Base-by-base conservation (phyloP, 768 basidiomycete genomes). In the Tephrocybe sp. region DNA sequence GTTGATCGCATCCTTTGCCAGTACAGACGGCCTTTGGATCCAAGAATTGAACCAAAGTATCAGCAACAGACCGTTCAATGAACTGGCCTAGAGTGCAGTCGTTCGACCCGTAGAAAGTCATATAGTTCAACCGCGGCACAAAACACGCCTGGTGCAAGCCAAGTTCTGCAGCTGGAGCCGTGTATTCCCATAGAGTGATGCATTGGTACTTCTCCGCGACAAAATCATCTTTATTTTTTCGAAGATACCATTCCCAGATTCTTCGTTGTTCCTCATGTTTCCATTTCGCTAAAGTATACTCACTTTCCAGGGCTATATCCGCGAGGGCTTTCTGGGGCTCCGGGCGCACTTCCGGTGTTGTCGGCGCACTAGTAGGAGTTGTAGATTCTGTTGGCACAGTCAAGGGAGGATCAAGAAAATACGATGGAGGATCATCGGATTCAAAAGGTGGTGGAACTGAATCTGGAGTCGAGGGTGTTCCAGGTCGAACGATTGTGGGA, bases 231-330 rank as follows among this genome's bases (percentile, higher is more conserved):
- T 72, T 63, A 62, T 94, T 92, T 68, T 92, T 89, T 44, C 89
- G 82, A 10, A 90, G 72, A 62, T 96, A 96, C 94, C 93, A 97
- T 60, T 93, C 90, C 94, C 95, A 98, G 23, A 96, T 82, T 38
- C 90, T 84, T 33, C 88, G 80, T 56, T 92, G 88, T 59, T 96
- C 92, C 58, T 87, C 86, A 49, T 94, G 89, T 57, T 86, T 85
- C 75, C 84, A 86, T 63, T 87, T 84, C 34, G 89, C 69, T 33
- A 83, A 72, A 41, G 78, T 79, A 35, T 89, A 79, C 16, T 75
- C 78, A 61, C 90, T 92, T 62, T 94, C 87, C 33, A 84, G 70
- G 10, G 76, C 68, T 42, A 97, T 91, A 59, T 94, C 90, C 23
- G 79, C 72, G 1, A 72, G 69, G 0, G 83, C 82, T 60, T 84